Conservation (phyloP, 2,329 filamentous ascomycete genomes). For the Colletotrichum lindemuthianum region DNA sequence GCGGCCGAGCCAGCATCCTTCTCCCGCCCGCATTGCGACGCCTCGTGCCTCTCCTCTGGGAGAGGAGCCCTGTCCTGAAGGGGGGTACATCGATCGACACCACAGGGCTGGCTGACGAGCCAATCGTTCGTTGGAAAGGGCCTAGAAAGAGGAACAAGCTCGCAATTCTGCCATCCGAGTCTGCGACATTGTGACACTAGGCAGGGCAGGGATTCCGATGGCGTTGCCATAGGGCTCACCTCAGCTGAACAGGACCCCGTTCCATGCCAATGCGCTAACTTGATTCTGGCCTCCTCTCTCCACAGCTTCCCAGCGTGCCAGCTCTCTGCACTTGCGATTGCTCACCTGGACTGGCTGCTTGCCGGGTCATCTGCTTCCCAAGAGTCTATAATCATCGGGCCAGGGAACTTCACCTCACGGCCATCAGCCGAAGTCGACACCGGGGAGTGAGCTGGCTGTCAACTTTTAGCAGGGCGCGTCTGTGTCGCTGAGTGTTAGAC, state of each 20-base stretch:
- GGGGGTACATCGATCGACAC: constrained; percentile 34
- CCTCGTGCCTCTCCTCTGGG: neutral
- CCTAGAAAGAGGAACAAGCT: constrained; percentile 44
- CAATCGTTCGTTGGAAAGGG: constrained; percentile 40
- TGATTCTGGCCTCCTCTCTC: constrained; percentile 37
- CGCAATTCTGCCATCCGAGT: constrained; percentile 29
- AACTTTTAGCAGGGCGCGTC: too few relatives aligned
- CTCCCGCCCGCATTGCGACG: constrained; percentile 10
- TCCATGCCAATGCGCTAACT: constrained; percentile 44
- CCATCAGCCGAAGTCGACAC: constrained; percentile 6
- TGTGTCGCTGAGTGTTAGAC: too few relatives aligned
- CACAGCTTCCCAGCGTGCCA: constrained; percentile 4
- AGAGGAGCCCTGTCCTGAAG: neutral
- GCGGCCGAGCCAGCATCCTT: constrained; percentile 1
- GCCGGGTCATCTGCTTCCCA: constrained; percentile 31
- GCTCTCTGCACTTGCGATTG: constrained; percentile 19
- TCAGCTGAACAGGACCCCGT: constrained; percentile 50
- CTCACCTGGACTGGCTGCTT: constrained; percentile 6
- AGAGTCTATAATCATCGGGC: constrained; percentile 43
- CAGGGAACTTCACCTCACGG: constrained; percentile 32
- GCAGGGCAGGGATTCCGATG: constrained; percentile 38
- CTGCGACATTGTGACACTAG: constrained; percentile 19
- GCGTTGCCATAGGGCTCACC: constrained; percentile 49
- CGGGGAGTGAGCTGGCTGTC: constrained; percentile 22
- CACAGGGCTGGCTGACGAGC: constrained; percentile 37